Evolutionary conservation across 169 alveolate genomes (phyloP).

Genomic region (Babesia microti): DNA sequence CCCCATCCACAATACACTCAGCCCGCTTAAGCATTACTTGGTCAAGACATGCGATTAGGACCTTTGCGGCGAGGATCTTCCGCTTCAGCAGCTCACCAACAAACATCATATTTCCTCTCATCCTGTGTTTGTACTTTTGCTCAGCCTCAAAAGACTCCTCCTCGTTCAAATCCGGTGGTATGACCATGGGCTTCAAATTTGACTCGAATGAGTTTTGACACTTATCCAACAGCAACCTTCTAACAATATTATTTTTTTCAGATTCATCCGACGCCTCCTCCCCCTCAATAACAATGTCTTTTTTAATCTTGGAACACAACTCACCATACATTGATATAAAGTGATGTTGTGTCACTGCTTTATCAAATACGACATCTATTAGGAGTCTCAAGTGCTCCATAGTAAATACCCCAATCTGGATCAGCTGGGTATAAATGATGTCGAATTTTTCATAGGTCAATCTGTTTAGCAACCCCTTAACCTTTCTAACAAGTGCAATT

Average conservation of each 20-base stretch:
- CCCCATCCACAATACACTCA: constrained; percentile 48
- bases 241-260: constrained; percentile 36
- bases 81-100: constrained; percentile 70
- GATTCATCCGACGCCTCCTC: constrained; percentile 1
- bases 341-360: constrained; percentile 75
- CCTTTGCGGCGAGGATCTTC: constrained; percentile 64
- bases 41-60: constrained; percentile 66
- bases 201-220: constrained; percentile 70
- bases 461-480: constrained; percentile 60
- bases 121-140: constrained; percentile 68
- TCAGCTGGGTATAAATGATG: constrained; percentile 50
- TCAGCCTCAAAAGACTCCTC: constrained; percentile 70
- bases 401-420: constrained; percentile 48
- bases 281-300: background rate
- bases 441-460: constrained; percentile 60
- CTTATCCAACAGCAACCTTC: constrained; percentile 59
- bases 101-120: constrained; percentile 74
- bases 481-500: constrained; percentile 41
- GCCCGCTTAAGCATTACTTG: constrained; percentile 61
- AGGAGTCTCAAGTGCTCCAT: constrained; percentile 48
- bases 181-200: constrained; percentile 63
- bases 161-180: constrained; percentile 62
- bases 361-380: constrained; percentile 61
- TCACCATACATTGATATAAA: constrained; percentile 75
- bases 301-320: constrained; percentile 51